phyloP scores from a whole-genome alignment of 768 basidiomycete genomes.

The Naganishia randhawae region DNA sequence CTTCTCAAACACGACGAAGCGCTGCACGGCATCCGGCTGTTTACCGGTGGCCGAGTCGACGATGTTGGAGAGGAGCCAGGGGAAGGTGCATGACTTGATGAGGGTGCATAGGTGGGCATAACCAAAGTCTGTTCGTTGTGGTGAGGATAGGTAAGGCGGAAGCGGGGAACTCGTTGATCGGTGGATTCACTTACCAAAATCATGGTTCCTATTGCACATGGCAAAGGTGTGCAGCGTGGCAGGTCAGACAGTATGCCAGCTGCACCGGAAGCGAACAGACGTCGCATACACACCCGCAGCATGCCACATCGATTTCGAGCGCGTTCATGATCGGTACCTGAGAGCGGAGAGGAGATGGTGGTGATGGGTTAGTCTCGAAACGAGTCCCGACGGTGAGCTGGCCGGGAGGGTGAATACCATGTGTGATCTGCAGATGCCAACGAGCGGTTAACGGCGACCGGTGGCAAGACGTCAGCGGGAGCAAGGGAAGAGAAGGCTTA shows the following conservation, averaged over 20 bases:
- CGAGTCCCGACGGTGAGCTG: conserved; percentile 55
- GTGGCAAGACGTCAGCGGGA: too few relatives aligned
- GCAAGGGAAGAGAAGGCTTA: not conserved
- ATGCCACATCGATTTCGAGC: conserved; percentile 70
- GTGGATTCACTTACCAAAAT: conserved; percentile 56
- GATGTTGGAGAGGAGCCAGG: conserved; percentile 88
- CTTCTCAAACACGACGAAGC: conserved; percentile 66
- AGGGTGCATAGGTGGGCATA: conserved; percentile 55
- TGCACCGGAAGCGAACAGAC: not conserved
- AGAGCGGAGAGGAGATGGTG: not conserved
- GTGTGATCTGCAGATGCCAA: conserved; percentile 20
- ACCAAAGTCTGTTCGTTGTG: conserved; percentile 23
- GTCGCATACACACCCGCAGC: conserved; percentile 62
- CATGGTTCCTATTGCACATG: conserved; percentile 83
- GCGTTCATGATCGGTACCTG: conserved; percentile 68
- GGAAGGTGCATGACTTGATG: conserved; percentile 70
- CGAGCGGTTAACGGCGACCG: too few relatives aligned
- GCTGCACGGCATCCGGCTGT: conserved; percentile 62
- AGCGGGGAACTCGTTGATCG: not conserved
- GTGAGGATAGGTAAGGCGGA: not conserved
- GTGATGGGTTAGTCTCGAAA: not conserved
- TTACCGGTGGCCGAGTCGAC: conserved; percentile 61
- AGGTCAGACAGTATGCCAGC: not conserved
- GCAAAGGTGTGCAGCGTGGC: not conserved
- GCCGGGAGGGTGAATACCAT: conserved; percentile 19